Evolutionary conservation across 352 stramenopile species (phyloP), one percentile per base, ranked within the genome.

Genomic region (Pythium oligandrum): DNA sequence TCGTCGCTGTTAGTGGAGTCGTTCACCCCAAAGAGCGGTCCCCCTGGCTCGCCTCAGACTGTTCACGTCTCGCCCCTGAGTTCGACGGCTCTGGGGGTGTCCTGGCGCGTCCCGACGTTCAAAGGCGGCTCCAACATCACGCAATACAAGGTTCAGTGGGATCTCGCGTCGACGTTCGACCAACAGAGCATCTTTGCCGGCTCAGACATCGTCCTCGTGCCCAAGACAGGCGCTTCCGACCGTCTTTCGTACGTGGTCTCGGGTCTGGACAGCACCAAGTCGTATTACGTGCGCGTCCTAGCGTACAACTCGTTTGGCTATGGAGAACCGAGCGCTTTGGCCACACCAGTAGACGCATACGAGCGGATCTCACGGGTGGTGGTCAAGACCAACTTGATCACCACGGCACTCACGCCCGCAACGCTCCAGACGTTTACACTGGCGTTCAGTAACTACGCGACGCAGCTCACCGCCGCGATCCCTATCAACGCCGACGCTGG

Each of bases 91-190:
- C 56, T 94, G 17, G 64, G 64, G 4, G 77, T 97, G 11, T 66
- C 75, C 31, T 98, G 93, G 93, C 69, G 54, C 11, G 48, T 71
- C 1, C 90, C 94, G 11, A 36, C 64, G 4, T 71, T 75, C 47
- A 55, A 79, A 51, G 88, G 91, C 9, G 94, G 92, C 0, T 58
- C 80, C n/a, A 44, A 40, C 4, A 64, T 98, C 11, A 74, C 79
- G n/a, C 77, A 95, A 49, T 98, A 97, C 72, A 88, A 85, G 32
- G 63, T 98, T 6, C 86, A 98, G 66, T 98, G 93, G 92, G 93
- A 97, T 51, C 73, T 82, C 17, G 90, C 81, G 40, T 60, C 72
- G 7, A 74, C 66, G 35, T 98, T 98, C 63, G 78, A 93, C 36
- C 66, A 78, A 49, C 73, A 88, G 57, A 86, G 70, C 32, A 69